These are phyloP conservation scores for Volvariella volvacea DNA, from an alignment of 1,284 basidiomycete species.

Conservation along the genomic window DNA sequence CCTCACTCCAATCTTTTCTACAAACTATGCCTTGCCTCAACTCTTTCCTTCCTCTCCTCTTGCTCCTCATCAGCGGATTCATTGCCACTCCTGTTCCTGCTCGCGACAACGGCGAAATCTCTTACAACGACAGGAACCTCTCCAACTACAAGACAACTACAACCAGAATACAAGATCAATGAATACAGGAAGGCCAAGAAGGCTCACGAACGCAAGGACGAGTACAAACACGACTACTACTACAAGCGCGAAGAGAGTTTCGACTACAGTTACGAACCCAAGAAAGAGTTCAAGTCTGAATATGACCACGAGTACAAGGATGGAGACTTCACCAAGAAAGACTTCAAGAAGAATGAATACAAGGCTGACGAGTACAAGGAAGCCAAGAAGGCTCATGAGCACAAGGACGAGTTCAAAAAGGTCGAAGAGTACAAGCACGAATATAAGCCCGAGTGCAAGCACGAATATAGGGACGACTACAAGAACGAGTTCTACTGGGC, in stretches of 20 bases:
- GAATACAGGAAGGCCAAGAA: constrained; percentile 2
- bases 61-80: too few relatives aligned
- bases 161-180: background rate
- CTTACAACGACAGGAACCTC: too few relatives aligned
- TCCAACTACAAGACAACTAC: too few relatives aligned
- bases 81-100: too few relatives aligned
- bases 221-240: too few relatives aligned
- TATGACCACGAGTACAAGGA: constrained; percentile 1
- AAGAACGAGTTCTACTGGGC: background rate
- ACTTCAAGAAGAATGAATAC: constrained; percentile 1
- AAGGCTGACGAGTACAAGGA: background rate
- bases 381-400: constrained; percentile 1
- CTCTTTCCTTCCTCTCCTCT: too few relatives aligned
- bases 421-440: background rate
- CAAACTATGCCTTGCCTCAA: too few relatives aligned
- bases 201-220: background rate
- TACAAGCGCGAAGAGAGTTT: background rate
- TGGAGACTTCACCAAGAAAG: background rate
- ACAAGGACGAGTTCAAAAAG: constrained; percentile 2
- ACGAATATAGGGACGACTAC: constrained; percentile 1
- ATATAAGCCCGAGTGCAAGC: background rate
- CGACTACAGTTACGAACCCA: background rate
- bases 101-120: too few relatives aligned
- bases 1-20: too few relatives aligned
- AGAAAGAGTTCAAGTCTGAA: background rate